Conservation (phyloP, 1,139 yeast genomes). For the Sporopachydermia cereana region DNA sequence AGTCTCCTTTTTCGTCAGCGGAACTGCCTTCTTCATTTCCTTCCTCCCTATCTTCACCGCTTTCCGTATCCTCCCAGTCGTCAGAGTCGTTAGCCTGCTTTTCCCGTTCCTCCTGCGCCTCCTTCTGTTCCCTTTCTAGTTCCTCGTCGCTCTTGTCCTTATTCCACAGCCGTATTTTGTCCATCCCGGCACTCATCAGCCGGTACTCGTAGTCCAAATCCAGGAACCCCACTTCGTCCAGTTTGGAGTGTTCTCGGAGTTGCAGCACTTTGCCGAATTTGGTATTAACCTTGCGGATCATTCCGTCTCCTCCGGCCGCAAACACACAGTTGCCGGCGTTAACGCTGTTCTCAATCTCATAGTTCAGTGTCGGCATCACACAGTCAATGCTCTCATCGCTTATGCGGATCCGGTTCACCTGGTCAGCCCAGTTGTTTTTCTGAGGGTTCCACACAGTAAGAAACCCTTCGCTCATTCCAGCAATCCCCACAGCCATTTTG, state of each 20-base stretch:
- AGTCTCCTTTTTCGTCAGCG: slow-evolving; percentile 17
- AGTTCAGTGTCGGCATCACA: slow-evolving; percentile 63
- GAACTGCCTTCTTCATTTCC: slow-evolving; percentile 19
- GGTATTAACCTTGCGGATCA: slow-evolving; percentile 53
- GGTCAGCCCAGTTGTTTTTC: slow-evolving; percentile 61
- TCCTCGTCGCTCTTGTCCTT: slow-evolving; percentile 21
- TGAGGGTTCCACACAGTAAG: slow-evolving; percentile 79
- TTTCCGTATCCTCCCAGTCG: slow-evolving; percentile 13
- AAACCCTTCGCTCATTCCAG: slow-evolving; percentile 90
- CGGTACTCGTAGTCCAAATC: slow-evolving; percentile 77
- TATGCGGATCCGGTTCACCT: slow-evolving; percentile 65
- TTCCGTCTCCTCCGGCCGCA: slow-evolving; percentile 86
- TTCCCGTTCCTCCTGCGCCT: slow-evolving; percentile 17
- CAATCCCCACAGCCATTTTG: slow-evolving; percentile 53
- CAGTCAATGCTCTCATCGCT: slow-evolving; percentile 71
- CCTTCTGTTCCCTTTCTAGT: slow-evolving; percentile 20
- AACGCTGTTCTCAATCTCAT: slow-evolving; percentile 35
- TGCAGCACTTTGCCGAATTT: slow-evolving; percentile 55
- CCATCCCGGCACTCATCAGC: slow-evolving; percentile 76
- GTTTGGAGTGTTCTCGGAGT: slow-evolving; percentile 49
- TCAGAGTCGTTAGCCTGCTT: slow-evolving; percentile 15
- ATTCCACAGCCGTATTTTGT: slow-evolving; percentile 64
- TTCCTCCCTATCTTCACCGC: slow-evolving; percentile 12
- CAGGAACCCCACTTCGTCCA: slow-evolving; percentile 54
- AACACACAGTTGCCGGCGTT: slow-evolving; percentile 40